These are phyloP conservation scores for Pseudocohnilembus persalinus DNA, from an alignment of 169 alveolate species.

Conservation along the genomic window DNA sequence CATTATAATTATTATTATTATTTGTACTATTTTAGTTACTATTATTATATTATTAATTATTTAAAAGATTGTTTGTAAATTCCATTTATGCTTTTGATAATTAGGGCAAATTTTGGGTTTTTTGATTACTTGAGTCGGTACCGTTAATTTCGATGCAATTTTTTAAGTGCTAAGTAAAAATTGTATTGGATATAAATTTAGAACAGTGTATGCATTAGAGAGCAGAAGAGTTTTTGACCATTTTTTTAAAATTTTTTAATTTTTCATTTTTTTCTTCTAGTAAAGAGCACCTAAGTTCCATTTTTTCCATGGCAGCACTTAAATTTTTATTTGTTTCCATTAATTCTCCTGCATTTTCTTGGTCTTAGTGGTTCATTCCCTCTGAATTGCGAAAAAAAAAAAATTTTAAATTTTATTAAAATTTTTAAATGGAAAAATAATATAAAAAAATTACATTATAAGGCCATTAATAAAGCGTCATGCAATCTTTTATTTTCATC, in stretches of 20 bases:
- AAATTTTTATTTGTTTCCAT: slow-evolving; percentile 65
- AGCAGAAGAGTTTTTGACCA: slow-evolving; percentile 54
- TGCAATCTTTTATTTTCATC: slow-evolving; percentile 76
- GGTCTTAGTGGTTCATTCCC: slow-evolving; percentile 50
- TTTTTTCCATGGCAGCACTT: slow-evolving; percentile 65
- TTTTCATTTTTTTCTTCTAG: slow-evolving; percentile 65
- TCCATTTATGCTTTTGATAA: background rate
- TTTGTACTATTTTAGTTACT: slow-evolving; percentile 22
- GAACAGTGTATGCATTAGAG: slow-evolving; percentile 75
- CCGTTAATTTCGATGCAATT: slow-evolving; percentile 51
- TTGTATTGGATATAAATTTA: slow-evolving; percentile 52
- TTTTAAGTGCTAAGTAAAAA: slow-evolving; percentile 62
- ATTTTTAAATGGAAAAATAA: too few relatives aligned
- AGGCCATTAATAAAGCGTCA: slow-evolving; percentile 71
- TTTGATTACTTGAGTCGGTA: slow-evolving; percentile 26
- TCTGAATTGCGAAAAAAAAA: slow-evolving; percentile 31
- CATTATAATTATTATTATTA: slow-evolving; percentile 18
- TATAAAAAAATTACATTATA: slow-evolving; percentile 43
- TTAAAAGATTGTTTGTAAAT: background rate
- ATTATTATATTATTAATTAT: background rate
- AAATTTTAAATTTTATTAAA: too few relatives aligned
- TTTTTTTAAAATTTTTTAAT: slow-evolving; percentile 58
- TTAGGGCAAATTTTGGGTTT: slow-evolving; percentile 27
- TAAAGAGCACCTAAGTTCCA: slow-evolving; percentile 65
- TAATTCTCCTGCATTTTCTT: slow-evolving; percentile 45